phyloP scores from a whole-genome alignment of 768 basidiomycete genomes.

The Suillus plorans region DNA sequence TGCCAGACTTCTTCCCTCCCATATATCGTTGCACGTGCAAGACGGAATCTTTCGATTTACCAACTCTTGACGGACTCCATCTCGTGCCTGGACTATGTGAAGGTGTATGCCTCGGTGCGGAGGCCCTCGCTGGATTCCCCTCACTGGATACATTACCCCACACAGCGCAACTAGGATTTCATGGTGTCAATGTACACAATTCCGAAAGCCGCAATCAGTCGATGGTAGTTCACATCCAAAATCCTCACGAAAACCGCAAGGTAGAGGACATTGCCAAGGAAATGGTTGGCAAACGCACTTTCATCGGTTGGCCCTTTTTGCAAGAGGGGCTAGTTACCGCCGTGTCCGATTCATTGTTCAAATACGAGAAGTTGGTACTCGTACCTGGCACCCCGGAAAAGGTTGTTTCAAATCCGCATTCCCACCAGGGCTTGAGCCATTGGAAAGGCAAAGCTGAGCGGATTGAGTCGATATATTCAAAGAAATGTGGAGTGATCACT shows the following conservation, averaged over 20 bases:
- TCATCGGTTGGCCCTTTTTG: conserved; percentile 91
- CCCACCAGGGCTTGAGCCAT: conserved; percentile 58
- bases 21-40: conserved; percentile 76
- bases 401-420: conserved; percentile 73
- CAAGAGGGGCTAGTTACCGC: conserved; percentile 88
- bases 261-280: conserved; percentile 70
- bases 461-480: conserved; percentile 85
- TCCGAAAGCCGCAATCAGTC: conserved; percentile 89
- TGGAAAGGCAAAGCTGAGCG: conserved; percentile 84
- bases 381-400: conserved; percentile 49
- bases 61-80: conserved; percentile 80
- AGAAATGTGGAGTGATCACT: conserved; percentile 83
- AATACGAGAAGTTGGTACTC: conserved; percentile 71
- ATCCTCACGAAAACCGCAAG: conserved; percentile 66
- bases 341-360: conserved; percentile 84
- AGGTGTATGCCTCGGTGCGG: conserved; percentile 82
- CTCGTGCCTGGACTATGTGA: conserved; percentile 85
- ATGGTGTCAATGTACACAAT: conserved; percentile 93
- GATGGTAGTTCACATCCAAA: conserved; percentile 85
- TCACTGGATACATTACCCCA: conserved; percentile 89
- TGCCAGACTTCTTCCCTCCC: conserved; percentile 94
- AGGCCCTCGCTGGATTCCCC: conserved; percentile 94
- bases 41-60: conserved; percentile 85
- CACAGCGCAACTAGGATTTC: conserved; percentile 71
- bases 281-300: conserved; percentile 76